Percentiles rank a stretch among this genome's conserved stretches.
Conservation (phyloP, 2,329 filamentous ascomycete genomes). For the Thyridium curvatum region DNA sequence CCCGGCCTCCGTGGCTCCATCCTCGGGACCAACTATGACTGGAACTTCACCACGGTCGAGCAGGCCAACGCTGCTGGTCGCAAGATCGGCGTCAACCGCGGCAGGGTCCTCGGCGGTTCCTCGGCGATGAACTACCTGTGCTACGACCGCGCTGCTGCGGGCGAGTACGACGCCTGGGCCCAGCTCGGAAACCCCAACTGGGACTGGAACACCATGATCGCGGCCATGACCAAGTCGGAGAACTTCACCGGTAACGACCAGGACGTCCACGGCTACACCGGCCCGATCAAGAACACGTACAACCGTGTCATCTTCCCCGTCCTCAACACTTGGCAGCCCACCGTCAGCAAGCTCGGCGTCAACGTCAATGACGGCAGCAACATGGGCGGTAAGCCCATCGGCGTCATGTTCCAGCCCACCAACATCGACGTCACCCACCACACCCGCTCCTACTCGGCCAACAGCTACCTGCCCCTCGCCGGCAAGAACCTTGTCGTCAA, state of each 20-base stretch:
- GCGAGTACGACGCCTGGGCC: slow-evolving; percentile 26
- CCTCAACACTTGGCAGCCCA: slow-evolving; percentile 34
- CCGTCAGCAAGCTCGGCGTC: slow-evolving; percentile 37
- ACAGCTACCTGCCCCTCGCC: slow-evolving; percentile 34
- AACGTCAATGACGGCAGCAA: slow-evolving; percentile 22
- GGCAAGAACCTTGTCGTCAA: slow-evolving; percentile 33
- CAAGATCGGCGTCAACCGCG: slow-evolving; percentile 29
- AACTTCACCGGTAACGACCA: slow-evolving; percentile 12
- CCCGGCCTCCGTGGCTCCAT: slow-evolving; percentile 18
- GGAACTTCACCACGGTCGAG: slow-evolving; percentile 31
- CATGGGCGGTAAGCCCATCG: slow-evolving; percentile 40
- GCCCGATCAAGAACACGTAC: slow-evolving; percentile 18
- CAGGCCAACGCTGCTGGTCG: slow-evolving; percentile 30
- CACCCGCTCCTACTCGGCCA: slow-evolving; percentile 39
- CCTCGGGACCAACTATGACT: slow-evolving; percentile 20
- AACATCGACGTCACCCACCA: slow-evolving; percentile 40
- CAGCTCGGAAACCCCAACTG: slow-evolving; percentile 21
- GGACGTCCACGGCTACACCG: slow-evolving; percentile 8
- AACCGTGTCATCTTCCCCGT: slow-evolving; percentile 29
- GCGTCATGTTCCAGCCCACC: slow-evolving; percentile 42
- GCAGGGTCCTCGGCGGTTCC: slow-evolving; percentile 38
- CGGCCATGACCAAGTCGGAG: slow-evolving; percentile 16
- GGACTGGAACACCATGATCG: slow-evolving; percentile 15
- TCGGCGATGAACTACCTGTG: slow-evolving; percentile 36
- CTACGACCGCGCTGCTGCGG: slow-evolving; percentile 21